Base-by-base conservation (phyloP, 2,329 filamentous ascomycete genomes). In the Exophiala sp. region DNA sequence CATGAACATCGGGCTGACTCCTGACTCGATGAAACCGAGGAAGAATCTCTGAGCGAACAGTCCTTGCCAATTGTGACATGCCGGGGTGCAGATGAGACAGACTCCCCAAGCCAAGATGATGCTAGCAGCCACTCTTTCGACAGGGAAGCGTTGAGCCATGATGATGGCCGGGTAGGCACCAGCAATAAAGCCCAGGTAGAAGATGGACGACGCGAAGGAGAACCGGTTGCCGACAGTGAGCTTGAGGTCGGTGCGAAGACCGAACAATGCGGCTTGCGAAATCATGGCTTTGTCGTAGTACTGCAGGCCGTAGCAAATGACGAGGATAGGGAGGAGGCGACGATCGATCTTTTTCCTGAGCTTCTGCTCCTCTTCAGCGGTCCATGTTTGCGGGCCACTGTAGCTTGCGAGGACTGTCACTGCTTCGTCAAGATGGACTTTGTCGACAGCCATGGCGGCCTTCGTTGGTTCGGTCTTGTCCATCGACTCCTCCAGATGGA, bases 141-240 rank as follows among this genome's bases (percentile, higher is more conserved):
- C 76, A 54, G 82, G 75, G 71, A 88, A 87, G 18, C 81, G 79
- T 67, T 91, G 87, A 0, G 88, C 73, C 0, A 80, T 73, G 54
- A 86, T 87, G 0, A 84, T 85, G 79, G 89, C 84, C 2, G 86
- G 87, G 58, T 89, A 90, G 2, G 87, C 72, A 0, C 87, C 87
- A 0, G 79, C 83, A 2, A 91, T 76, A 84, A 88, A 87, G 35
- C 87, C 87, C 60, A 90, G 89, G 72, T 90, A 91, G 73, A 91
- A 55, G 38, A 58, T 55, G 8, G 55, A 55, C 32, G 50, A 61
- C 24, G 56, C 56, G 5, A 51, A 46, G 39, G 65, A 66, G 1
- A 77, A 79, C 9, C 72, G 68, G 42, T 72, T 68, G 16, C 75
- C 75, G 0, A 60, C 63, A 0, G 59, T 64, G 5, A 79, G 66